Evolutionary conservation across 306 rosid species (phyloP).

Genomic region (Fagus sylvatica): DNA sequence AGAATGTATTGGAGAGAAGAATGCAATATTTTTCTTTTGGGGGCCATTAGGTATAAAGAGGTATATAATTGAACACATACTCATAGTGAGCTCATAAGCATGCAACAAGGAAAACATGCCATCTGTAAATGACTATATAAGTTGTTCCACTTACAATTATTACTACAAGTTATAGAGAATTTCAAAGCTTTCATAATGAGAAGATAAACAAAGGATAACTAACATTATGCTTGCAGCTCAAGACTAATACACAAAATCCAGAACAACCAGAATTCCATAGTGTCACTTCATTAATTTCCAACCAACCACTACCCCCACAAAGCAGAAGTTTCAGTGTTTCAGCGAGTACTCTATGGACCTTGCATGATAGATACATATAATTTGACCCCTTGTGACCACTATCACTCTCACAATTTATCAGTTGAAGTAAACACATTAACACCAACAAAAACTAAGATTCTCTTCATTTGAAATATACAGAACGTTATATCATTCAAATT

Average conservation of each 20-base stretch:
- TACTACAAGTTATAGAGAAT: background rate
- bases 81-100: background rate
- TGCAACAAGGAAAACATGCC: background rate
- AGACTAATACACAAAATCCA: slow-evolving; percentile 15
- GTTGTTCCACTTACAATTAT: background rate
- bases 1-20: background rate
- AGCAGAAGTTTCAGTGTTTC: slow-evolving; percentile 13
- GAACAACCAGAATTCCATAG: slow-evolving; percentile 22
- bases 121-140: slow-evolving; percentile 4
- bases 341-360: slow-evolving; percentile 4
- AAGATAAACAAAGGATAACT: slow-evolving; percentile 18
- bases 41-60: background rate
- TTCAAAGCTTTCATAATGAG: slow-evolving; percentile 26
- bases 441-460: no score
- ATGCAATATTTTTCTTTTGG: background rate
- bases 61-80: background rate
- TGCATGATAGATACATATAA: background rate
- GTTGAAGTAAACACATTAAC: background rate
- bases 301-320: slow-evolving; percentile 33
- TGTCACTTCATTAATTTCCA: slow-evolving; percentile 28
- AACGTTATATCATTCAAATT: no score
- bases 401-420: background rate
- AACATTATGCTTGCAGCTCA: slow-evolving; percentile 27
- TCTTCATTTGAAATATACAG: no score
- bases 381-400: slow-evolving; percentile 16